Percentiles rank a stretch among this genome's conserved stretches.
phyloP scores from a whole-genome alignment of 1,284 basidiomycete species.

The Pseudozyma sp. region DNA sequence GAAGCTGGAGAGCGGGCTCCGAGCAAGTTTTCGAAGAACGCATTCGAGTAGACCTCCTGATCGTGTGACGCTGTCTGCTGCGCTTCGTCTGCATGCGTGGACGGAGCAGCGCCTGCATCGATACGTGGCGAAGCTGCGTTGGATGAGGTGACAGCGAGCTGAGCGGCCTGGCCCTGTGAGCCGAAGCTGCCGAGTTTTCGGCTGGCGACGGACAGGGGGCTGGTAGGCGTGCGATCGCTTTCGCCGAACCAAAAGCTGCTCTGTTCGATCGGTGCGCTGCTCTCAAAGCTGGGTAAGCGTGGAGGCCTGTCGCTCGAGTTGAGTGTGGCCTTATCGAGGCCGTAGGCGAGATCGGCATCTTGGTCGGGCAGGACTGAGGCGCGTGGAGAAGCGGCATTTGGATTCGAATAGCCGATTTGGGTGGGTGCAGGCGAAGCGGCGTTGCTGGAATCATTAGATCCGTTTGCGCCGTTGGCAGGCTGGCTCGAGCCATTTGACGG shows the following conservation, averaged over 20 bases:
- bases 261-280: conserved; percentile 30
- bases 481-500: conserved; percentile 13
- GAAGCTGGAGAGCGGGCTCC: conserved; percentile 50
- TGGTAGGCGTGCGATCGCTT: conserved; percentile 30
- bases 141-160: conserved; percentile 21
- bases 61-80: conserved; percentile 37
- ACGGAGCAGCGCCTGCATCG: conserved; percentile 5
- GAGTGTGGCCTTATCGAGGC: conserved; percentile 21
- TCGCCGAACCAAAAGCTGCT: conserved; percentile 44
- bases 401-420: conserved; percentile 33
- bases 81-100: conserved; percentile 9
- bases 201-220: conserved; percentile 30
- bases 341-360: conserved; percentile 14
- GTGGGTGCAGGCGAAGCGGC: conserved; percentile 4
- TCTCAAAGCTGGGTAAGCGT: conserved; percentile 52
- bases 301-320: conserved; percentile 35
- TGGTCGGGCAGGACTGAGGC: conserved; percentile 28
- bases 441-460: conserved; percentile 5
- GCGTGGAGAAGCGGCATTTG: conserved; percentile 38
- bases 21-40: conserved; percentile 45
- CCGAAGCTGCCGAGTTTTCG: conserved; percentile 43
- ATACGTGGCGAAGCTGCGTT: conserved; percentile 33
- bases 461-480: conserved; percentile 7
- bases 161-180: conserved; percentile 38
- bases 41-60: conserved; percentile 44